Conservation (phyloP, 495 filamentous ascomycete species). For the Annulohypoxylon stygium region DNA sequence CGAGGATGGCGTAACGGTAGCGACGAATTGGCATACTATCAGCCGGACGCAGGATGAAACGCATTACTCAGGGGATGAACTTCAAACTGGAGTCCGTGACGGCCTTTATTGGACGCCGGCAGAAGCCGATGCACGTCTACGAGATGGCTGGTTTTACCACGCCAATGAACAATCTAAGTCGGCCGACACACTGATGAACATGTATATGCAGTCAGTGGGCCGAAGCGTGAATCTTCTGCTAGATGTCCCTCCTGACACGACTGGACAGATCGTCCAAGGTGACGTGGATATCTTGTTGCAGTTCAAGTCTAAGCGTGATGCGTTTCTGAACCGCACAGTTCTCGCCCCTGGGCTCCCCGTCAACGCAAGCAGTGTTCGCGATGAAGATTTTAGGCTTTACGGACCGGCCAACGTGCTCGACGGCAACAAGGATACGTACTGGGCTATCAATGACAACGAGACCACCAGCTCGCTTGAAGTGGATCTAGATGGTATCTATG, state of each 20-base stretch:
- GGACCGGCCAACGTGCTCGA: slow-evolving; percentile 46
- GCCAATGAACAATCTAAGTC: slow-evolving; percentile 46
- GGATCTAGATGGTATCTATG: slow-evolving; percentile 28
- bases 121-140: slow-evolving; percentile 47
- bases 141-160: slow-evolving; percentile 50
- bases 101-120: slow-evolving; percentile 47
- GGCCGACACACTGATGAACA: slow-evolving; percentile 40
- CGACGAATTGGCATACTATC: slow-evolving; percentile 49
- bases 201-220: slow-evolving; percentile 49
- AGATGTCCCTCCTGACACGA: slow-evolving; percentile 49
- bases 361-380: slow-evolving; percentile 46
- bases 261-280: slow-evolving; percentile 38
- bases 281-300: slow-evolving; percentile 39
- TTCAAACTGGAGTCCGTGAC: slow-evolving; percentile 46
- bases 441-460: slow-evolving; percentile 40
- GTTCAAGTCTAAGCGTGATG: slow-evolving; percentile 44
- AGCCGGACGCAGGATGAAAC: slow-evolving; percentile 46
- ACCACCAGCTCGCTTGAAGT: slow-evolving; percentile 43
- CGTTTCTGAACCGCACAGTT: slow-evolving; percentile 38
- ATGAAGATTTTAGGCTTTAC: slow-evolving; percentile 30
- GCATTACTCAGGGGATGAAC: slow-evolving; percentile 39
- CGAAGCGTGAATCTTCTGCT: slow-evolving; percentile 48
- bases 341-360: slow-evolving; percentile 23
- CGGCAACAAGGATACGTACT: slow-evolving; percentile 38
- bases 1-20: slow-evolving; percentile 46